Conservation (phyloP, 331 rosid genomes). For the Quercus lobata region DNA sequence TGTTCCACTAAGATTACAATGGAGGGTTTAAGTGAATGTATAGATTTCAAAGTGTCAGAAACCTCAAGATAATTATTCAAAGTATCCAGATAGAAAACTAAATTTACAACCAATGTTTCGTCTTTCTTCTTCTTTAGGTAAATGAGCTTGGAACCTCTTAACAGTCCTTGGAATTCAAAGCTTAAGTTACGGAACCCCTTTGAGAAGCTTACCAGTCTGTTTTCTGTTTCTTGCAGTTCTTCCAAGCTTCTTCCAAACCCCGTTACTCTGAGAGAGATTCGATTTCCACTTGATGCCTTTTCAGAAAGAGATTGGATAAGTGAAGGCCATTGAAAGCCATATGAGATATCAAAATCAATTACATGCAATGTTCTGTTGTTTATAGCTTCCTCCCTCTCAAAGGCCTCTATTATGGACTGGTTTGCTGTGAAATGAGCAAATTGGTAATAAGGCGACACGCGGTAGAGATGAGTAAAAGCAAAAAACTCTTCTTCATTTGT, state of each 20-base stretch:
- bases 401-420: conserved; percentile 67
- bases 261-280: conserved; percentile 47
- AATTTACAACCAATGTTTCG: conserved; percentile 66
- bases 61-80: conserved; percentile 35
- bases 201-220: conserved; percentile 59
- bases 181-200: conserved; percentile 49
- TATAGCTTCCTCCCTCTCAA: conserved; percentile 57
- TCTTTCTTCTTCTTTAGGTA: conserved; percentile 52
- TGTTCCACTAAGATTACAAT: conserved; percentile 61
- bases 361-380: conserved; percentile 55
- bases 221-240: conserved; percentile 61
- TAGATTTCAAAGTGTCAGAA: conserved; percentile 59
- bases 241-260: conserved; percentile 58
- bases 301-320: conserved; percentile 76
- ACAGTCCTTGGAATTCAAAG: conserved; percentile 67
- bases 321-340: conserved; percentile 88
- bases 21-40: conserved; percentile 56
- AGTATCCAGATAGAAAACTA: conserved; percentile 51
- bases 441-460: conserved; percentile 68
- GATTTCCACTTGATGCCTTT: conserved; percentile 42
- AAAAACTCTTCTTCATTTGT: conserved; percentile 49
- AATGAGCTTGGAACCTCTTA: conserved; percentile 40
- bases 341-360: conserved; percentile 64
- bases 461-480: conserved; percentile 57
- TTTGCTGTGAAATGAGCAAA: conserved; percentile 87